Evolutionary conservation across 2,329 filamentous ascomycete species (phyloP), one percentile per base, ranked within the genome.

Genomic region (Fusarium cicatricum): DNA sequence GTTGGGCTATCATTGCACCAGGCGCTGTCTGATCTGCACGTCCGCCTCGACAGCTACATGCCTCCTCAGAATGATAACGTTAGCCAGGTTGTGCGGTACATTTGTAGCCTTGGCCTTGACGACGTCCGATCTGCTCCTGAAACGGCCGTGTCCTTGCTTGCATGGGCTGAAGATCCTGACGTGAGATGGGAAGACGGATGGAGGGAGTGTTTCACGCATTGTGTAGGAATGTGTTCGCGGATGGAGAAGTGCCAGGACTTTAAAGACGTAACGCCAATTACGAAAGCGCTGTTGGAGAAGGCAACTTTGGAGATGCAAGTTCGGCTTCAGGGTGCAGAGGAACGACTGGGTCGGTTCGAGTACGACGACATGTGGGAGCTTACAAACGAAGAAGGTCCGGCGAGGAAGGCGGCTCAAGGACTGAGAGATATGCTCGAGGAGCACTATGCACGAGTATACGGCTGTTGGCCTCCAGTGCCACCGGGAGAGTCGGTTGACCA

Each of bases 121-220:
- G 87, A 91, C 67, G 78, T 87, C 11, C 82, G 87, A 11, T 82
- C 83, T 50, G 85, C 85, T 55, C 76, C 85, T 0, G 82, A 84
- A 31, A 77, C 78, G 2, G 87, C 88, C 1, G 79, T 88, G 3
- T 82, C 83, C 1, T 73, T 90, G 14, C 76, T 91, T 4, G 82
- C 85, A 0, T 91, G 87, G 85, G 82, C 85, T 2, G 89, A 91
- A 63, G 78, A 78, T n/a, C 77, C 81, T 2, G 80, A 77, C 15
- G 82, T 90, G 9, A 79, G 79, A 5, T 89, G 87, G 86, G 80
- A 85, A 38, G 84, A 87, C 59, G 86, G 87, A 2, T 91, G 87
- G 80, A 79, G 83, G 14, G 88, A 90, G 69, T 81, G 82, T 21
- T 91, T 89, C 64, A 77, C 85, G 7, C 88, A 91, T 68, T 84